phyloP scores from a whole-genome alignment of 179 eudicot species.

The Dionaea muscipula region DNA sequence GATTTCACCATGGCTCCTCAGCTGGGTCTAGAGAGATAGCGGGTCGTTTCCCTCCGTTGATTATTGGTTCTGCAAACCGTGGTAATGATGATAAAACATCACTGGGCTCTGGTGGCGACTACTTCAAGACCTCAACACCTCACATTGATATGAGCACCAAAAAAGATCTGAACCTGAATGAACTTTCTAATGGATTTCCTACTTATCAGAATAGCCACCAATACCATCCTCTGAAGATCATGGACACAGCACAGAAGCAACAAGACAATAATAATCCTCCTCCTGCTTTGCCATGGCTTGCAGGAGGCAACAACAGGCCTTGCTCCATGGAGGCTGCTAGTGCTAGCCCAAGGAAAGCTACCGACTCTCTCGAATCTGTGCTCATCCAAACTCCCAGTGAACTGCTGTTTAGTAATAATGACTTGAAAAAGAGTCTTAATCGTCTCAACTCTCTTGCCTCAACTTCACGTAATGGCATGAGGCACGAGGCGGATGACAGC shows the following conservation, averaged over 20 bases:
- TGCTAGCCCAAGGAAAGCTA: constrained; percentile 14
- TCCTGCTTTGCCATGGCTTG: constrained; percentile 58
- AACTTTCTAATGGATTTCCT: constrained; percentile 26
- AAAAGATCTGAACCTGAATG: constrained; percentile 49
- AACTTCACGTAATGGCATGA: constrained; percentile 18
- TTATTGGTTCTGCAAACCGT: constrained; percentile 27
- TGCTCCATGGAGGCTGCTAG: constrained; percentile 18
- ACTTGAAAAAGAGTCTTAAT: not conserved
- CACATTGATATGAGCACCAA: constrained; percentile 24
- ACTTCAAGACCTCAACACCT: constrained; percentile 18
- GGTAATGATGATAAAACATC: constrained; percentile 25
- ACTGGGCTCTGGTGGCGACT: constrained; percentile 24
- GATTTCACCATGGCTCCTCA: constrained; percentile 38
- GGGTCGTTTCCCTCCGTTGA: constrained; percentile 18
- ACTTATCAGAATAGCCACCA: constrained; percentile 15
- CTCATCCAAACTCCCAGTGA: constrained; percentile 14
- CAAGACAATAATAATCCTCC: constrained; percentile 24
- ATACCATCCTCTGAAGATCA: constrained; percentile 12
- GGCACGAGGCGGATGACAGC: constrained; percentile 16
- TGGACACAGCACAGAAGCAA: constrained; percentile 22
- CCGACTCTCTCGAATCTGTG: constrained; percentile 13
- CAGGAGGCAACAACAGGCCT: constrained; percentile 25
- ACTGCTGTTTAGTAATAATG: not conserved
- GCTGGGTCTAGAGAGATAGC: constrained; percentile 27
- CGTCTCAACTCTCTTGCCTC: constrained; percentile 14